Evolutionary conservation across 176 grass and related monocot species (phyloP).

Genomic region (Avena atlantica): DNA sequence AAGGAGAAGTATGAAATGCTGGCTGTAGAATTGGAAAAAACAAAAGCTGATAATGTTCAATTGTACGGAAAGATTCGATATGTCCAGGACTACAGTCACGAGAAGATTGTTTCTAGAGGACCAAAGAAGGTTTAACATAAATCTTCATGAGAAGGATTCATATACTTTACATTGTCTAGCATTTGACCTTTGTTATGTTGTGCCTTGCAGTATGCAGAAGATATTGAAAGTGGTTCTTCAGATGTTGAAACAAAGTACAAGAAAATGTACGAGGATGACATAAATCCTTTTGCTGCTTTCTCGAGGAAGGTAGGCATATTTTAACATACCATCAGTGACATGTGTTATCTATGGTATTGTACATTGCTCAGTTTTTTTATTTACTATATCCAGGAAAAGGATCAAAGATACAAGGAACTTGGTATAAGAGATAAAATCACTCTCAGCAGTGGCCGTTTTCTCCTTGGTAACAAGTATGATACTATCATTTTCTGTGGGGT

Average conservation of each 20-base stretch:
- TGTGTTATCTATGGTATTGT: constrained; percentile 35
- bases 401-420: constrained; percentile 99
- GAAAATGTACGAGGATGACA: constrained; percentile 99
- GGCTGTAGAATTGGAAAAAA: constrained; percentile 92
- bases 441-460: constrained; percentile 97
- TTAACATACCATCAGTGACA: neutral
- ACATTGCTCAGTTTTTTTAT: constrained; percentile 10
- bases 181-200: constrained; percentile 43
- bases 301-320: constrained; percentile 77
- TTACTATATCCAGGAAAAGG: constrained; percentile 86
- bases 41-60: constrained; percentile 96
- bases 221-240: constrained; percentile 98
- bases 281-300: constrained; percentile 99
- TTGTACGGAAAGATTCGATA: constrained; percentile 98
- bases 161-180: constrained; percentile 10
- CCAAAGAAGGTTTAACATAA: constrained; percentile 82
- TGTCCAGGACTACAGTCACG: constrained; percentile 95
- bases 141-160: neutral
- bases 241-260: constrained; percentile 99
- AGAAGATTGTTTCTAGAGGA: constrained; percentile 97
- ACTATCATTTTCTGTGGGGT: constrained; percentile 19
- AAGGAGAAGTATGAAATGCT: constrained; percentile 95
- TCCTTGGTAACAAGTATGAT: constrained; percentile 99
- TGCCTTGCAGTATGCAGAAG: constrained; percentile 82
- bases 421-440: constrained; percentile 99